phyloP scores from a whole-genome alignment of 345 rosid species.

The Syzygium jambos region DNA sequence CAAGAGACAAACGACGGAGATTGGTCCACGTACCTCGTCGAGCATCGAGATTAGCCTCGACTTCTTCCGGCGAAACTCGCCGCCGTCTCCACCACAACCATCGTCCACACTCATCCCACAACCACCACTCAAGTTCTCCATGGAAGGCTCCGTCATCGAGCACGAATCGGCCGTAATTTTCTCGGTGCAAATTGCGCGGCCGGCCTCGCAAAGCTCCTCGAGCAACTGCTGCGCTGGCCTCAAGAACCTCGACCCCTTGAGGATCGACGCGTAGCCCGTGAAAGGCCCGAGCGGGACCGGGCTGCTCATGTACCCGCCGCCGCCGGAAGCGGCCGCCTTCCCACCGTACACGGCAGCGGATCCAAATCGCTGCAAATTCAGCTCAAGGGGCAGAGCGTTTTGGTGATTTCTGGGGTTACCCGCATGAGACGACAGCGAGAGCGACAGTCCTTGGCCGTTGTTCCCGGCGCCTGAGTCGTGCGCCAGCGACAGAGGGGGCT shows the following conservation, averaged over 20 bases:
- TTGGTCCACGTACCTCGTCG: conserved; percentile 54
- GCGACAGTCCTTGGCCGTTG: conserved; percentile 34
- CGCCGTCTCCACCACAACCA: conserved; percentile 18
- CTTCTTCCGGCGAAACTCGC: conserved; percentile 53
- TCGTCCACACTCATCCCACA: conserved; percentile 22
- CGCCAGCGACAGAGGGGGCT: conserved; percentile 22
- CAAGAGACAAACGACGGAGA: background rate
- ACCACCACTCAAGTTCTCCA: conserved; percentile 10
- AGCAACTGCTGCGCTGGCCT: conserved; percentile 82
- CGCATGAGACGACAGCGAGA: conserved; percentile 57
- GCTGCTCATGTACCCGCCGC: conserved; percentile 26
- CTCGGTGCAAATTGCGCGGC: conserved; percentile 41
- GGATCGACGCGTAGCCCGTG: conserved; percentile 70
- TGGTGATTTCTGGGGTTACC: conserved; percentile 7
- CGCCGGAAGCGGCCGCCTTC: conserved; percentile 21
- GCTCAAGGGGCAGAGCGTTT: conserved; percentile 33
- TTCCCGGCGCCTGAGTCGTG: background rate
- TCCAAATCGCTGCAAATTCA: conserved; percentile 37
- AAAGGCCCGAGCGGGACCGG: conserved; percentile 65
- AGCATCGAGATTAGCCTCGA: conserved; percentile 76
- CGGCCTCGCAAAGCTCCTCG: conserved; percentile 70
- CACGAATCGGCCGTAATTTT: conserved; percentile 24
- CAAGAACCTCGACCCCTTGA: conserved; percentile 78
- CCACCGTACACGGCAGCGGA: conserved; percentile 12
- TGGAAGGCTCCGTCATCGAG: conserved; percentile 34